Percentiles rank a stretch among this genome's conserved stretches.
These are phyloP conservation scores for Penicillium waksmanii DNA, from an alignment of 495 filamentous ascomycete species.

Conservation along the genomic window DNA sequence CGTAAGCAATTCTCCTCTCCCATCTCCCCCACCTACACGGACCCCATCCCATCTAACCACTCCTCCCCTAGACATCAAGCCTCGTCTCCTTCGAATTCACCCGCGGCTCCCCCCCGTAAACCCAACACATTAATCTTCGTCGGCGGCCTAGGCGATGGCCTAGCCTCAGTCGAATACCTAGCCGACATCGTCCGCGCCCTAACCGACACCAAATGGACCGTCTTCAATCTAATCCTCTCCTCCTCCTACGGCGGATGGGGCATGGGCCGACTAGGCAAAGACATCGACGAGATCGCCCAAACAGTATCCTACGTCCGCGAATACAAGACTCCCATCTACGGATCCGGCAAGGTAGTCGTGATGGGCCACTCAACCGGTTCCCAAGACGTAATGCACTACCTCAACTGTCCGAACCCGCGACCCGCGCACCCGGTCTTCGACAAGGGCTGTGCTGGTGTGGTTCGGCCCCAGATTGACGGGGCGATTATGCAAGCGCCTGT, in stretches of 20 bases:
- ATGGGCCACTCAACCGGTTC: constrained; percentile 87
- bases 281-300: constrained; percentile 68
- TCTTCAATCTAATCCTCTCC: constrained; percentile 61
- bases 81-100: constrained; percentile 36
- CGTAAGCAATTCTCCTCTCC: constrained; percentile 12
- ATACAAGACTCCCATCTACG: constrained; percentile 33
- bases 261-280: constrained; percentile 61
- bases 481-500: constrained; percentile 83
- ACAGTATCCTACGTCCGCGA: constrained; percentile 66
- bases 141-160: constrained; percentile 65
- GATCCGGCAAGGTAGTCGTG: constrained; percentile 31
- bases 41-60: constrained; percentile 4
- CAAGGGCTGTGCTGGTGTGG: constrained; percentile 28
- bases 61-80: constrained; percentile 22
- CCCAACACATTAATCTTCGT: constrained; percentile 35
- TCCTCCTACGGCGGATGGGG: constrained; percentile 74
- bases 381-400: constrained; percentile 82
- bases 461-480: constrained; percentile 62
- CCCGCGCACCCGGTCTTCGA: constrained; percentile 38
- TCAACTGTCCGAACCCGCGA: constrained; percentile 45
- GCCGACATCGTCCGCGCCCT: constrained; percentile 49
- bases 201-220: constrained; percentile 55
- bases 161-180: constrained; percentile 64
- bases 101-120: constrained; percentile 24
- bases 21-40: not conserved